Percentiles rank a stretch among this genome's conserved stretches.
These are phyloP conservation scores for Rhododendron simsii DNA, from an alignment of 148 eudicot species.

Conservation along the genomic window DNA sequence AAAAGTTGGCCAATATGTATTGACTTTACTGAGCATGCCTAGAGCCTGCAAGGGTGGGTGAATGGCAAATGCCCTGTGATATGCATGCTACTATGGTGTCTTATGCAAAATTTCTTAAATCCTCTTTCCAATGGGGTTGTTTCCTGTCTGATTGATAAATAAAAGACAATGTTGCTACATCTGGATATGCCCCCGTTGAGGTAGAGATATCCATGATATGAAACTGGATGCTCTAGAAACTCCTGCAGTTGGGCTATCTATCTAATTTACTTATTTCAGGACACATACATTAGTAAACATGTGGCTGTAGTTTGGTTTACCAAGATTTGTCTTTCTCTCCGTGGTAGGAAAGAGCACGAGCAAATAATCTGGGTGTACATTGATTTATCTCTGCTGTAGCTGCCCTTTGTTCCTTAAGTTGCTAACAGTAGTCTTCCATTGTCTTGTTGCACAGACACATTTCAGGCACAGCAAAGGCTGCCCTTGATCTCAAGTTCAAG, in stretches of 20 bases:
- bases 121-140: not conserved
- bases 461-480: conserved; percentile 45
- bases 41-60: not conserved
- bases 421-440: conserved; percentile 1
- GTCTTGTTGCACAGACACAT: conserved; percentile 40
- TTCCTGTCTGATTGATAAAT: not conserved
- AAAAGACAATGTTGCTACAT: not conserved
- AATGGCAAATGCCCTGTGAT: not conserved
- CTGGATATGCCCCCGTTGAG: not conserved
- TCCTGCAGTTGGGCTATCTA: not conserved
- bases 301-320: not conserved
- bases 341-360: not conserved
- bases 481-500: conserved; percentile 40
- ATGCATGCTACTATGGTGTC: not conserved
- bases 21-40: not conserved
- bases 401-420: conserved; percentile 3
- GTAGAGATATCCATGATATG: not conserved
- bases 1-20: not conserved
- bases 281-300: not conserved
- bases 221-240: conserved; percentile 4
- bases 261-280: not conserved
- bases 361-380: not conserved
- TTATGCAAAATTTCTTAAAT: not conserved
- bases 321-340: not conserved
- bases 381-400: not conserved